A percentile compares a stretch with the other conserved stretches of the same genome.
Conservation (phyloP, 306 rosid genomes). For the Trifolium subterraneum region DNA sequence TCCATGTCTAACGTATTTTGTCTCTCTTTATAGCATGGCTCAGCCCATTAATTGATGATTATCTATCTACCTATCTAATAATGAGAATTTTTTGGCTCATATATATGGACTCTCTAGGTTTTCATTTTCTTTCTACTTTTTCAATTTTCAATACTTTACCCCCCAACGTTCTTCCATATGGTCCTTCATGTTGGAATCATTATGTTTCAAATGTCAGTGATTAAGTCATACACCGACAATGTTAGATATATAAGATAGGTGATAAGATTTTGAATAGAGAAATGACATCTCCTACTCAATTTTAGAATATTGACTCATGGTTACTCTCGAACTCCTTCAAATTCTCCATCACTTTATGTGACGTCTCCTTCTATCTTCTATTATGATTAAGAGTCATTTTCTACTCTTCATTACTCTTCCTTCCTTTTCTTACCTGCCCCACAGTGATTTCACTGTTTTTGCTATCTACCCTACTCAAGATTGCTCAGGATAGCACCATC, state of each 20-base stretch:
- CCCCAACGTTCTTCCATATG: too few relatives aligned
- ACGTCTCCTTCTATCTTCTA: too few relatives aligned
- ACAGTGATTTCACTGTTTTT: conserved; percentile 40
- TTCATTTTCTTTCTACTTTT: not conserved
- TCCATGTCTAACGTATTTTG: conserved; percentile 24
- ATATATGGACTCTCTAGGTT: conserved; percentile 13
- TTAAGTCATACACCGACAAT: too few relatives aligned
- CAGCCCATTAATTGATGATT: conserved; percentile 18
- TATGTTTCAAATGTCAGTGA: too few relatives aligned
- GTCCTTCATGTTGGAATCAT: too few relatives aligned
- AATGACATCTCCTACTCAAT: too few relatives aligned
- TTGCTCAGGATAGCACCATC: conserved; percentile 30
- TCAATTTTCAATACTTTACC: not conserved
- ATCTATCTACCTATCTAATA: not conserved
- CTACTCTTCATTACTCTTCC: not conserved
- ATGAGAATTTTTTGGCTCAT: conserved; percentile 38
- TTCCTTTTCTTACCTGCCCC: conserved; percentile 31
- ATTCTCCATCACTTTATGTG: too few relatives aligned
- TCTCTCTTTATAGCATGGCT: not conserved
- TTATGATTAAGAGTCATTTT: too few relatives aligned
- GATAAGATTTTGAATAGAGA: too few relatives aligned
- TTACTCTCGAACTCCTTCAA: too few relatives aligned
- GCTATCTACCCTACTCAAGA: conserved; percentile 27
- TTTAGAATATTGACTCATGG: too few relatives aligned
- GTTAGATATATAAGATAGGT: too few relatives aligned